Percentiles rank a stretch among this genome's conserved stretches.
These are phyloP conservation scores for Penicillium manginii DNA, from an alignment of 495 filamentous ascomycete genomes.

Conservation along the genomic window DNA sequence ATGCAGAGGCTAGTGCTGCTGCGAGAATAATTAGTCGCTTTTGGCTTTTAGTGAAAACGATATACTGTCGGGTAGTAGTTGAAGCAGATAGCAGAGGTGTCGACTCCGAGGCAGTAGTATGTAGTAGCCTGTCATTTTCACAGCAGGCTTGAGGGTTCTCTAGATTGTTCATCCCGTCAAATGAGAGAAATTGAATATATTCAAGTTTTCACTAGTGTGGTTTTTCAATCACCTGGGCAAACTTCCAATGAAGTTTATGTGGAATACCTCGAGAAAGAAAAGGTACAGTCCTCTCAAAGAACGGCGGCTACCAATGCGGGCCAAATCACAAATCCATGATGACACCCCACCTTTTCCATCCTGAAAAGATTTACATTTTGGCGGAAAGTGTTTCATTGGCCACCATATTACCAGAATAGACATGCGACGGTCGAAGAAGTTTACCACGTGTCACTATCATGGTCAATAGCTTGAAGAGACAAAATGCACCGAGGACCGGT, in stretches of 20 bases:
- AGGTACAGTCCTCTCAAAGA: too few relatives aligned
- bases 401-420: slow-evolving; percentile 29
- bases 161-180: neutral
- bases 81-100: slow-evolving; percentile 22
- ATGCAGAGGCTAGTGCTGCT: slow-evolving; percentile 37
- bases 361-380: slow-evolving; percentile 15
- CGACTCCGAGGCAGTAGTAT: slow-evolving; percentile 12
- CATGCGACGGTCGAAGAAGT: slow-evolving; percentile 36
- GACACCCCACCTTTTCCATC: too few relatives aligned
- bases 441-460: slow-evolving; percentile 35
- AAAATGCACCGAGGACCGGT: slow-evolving; percentile 17
- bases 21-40: slow-evolving; percentile 33
- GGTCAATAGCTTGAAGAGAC: neutral
- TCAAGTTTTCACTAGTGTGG: neutral
- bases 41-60: slow-evolving; percentile 27
- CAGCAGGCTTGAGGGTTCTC: neutral
- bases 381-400: neutral
- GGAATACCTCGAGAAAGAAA: neutral
- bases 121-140: neutral
- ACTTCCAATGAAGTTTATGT: neutral
- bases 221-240: too few relatives aligned
- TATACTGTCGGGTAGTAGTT: slow-evolving; percentile 15
- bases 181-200: neutral
- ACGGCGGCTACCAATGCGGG: too few relatives aligned
- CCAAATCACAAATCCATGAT: too few relatives aligned